phyloP scores from a whole-genome alignment of 495 filamentous ascomycete genomes.

The Cercophora newfieldiana region DNA sequence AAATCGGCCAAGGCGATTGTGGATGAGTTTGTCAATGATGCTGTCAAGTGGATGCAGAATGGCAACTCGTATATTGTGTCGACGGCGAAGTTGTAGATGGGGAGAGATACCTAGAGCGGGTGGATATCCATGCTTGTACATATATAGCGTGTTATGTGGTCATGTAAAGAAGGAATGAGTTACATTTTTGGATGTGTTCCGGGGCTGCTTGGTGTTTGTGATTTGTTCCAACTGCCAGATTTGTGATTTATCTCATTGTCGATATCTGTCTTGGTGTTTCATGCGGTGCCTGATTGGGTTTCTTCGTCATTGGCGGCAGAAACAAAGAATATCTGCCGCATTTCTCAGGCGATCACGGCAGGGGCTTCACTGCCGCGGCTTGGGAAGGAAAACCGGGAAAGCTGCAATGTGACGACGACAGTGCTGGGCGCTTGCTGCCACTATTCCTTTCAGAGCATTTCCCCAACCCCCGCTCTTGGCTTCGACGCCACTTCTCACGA shows the following conservation, averaged over 20 bases:
- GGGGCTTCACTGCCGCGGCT: neutral
- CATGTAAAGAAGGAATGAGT: neutral
- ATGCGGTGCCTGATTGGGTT: neutral
- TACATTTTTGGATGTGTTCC: neutral
- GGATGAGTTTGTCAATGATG: slow-evolving; percentile 90
- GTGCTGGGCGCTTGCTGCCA: neutral
- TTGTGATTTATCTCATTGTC: neutral
- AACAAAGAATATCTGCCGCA: neutral
- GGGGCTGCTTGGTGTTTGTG: neutral
- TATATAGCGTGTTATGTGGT: neutral
- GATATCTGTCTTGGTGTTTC: neutral
- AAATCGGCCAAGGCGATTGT: slow-evolving; percentile 91
- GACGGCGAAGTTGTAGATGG: slow-evolving; percentile 25
- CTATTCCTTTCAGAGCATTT: neutral
- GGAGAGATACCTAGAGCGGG: neutral
- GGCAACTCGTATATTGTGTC: slow-evolving; percentile 23
- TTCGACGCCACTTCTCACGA: neutral
- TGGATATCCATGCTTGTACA: slow-evolving; percentile 3
- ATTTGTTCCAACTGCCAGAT: neutral
- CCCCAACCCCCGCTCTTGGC: neutral
- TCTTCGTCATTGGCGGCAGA: neutral
- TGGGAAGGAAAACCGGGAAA: slow-evolving; percentile 3
- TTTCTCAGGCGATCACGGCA: neutral
- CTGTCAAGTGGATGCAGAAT: slow-evolving; percentile 46
- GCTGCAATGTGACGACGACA: slow-evolving; percentile 12